Conservation (phyloP, 768 basidiomycete species). For the Collybiopsis confluens region DNA sequence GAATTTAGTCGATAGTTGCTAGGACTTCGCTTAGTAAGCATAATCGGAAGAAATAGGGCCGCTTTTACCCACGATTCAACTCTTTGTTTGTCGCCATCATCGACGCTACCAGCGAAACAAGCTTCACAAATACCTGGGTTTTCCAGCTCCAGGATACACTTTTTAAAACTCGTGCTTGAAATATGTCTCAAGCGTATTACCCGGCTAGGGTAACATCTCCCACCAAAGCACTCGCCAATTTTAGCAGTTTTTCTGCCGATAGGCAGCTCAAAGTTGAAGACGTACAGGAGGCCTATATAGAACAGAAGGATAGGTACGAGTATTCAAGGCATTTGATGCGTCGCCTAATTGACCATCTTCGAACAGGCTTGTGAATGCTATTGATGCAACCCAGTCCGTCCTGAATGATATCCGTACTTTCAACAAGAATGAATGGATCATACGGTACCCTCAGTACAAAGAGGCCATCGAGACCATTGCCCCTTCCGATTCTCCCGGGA, state of each 20-base stretch:
- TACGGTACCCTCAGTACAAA: conserved; percentile 79
- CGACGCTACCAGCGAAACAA: neutral
- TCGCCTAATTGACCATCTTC: neutral
- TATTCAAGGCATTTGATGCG: neutral
- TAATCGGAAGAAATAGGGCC: no score
- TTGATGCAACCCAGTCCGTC: conserved; percentile 66
- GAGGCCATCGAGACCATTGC: conserved; percentile 34
- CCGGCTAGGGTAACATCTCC: conserved; percentile 32
- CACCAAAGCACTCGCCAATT: conserved; percentile 23
- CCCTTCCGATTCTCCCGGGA: conserved; percentile 27
- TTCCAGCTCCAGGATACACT: neutral
- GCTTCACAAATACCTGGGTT: neutral
- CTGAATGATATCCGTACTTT: conserved; percentile 70
- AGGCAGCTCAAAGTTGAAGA: conserved; percentile 59
- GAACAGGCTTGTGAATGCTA: conserved; percentile 56
- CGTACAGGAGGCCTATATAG: conserved; percentile 72
- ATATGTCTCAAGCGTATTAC: conserved; percentile 41
- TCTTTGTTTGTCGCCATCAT: no score
- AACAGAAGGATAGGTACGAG: conserved; percentile 70
- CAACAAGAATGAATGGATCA: conserved; percentile 83
- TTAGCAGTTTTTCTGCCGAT: conserved; percentile 22
- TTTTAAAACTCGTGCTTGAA: neutral
- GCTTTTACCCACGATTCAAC: no score
- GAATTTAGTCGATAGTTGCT: no score
- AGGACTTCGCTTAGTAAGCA: no score